A percentile compares a stretch with the other conserved stretches of the same genome.
These are phyloP conservation scores for Tuber microsphaerosporum DNA, from an alignment of 495 filamentous ascomycete species.

Conservation along the genomic window DNA sequence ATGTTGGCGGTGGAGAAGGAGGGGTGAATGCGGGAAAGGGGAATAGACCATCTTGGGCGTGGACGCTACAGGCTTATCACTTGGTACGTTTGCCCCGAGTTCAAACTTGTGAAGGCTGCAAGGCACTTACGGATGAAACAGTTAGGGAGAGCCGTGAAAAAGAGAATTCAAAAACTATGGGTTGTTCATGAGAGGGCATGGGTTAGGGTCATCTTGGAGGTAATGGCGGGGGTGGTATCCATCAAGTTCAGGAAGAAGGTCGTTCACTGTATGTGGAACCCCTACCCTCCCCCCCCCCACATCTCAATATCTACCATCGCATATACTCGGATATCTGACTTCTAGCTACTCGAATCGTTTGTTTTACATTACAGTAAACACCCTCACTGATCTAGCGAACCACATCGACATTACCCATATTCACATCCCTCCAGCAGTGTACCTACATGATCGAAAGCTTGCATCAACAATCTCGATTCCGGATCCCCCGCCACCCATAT, in stretches of 20 bases:
- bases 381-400: slow-evolving; percentile 46
- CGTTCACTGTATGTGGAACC: slow-evolving; percentile 46
- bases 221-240: slow-evolving; percentile 52
- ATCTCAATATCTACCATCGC: neutral
- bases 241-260: slow-evolving; percentile 56
- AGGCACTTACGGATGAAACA: slow-evolving; percentile 28
- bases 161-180: slow-evolving; percentile 51
- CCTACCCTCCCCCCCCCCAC: no score
- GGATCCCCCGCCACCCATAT: slow-evolving; percentile 45
- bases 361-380: slow-evolving; percentile 44
- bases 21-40: slow-evolving; percentile 43
- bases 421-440: slow-evolving; percentile 50
- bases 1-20: slow-evolving; percentile 7
- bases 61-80: slow-evolving; percentile 55
- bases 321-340: neutral
- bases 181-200: slow-evolving; percentile 55
- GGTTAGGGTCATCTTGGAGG: slow-evolving; percentile 53
- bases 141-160: slow-evolving; percentile 50
- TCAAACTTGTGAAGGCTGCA: neutral
- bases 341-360: neutral
- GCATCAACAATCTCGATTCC: slow-evolving; percentile 48
- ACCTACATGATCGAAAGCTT: slow-evolving; percentile 50
- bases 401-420: slow-evolving; percentile 50
- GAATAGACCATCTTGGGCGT: slow-evolving; percentile 51
- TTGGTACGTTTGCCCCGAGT: slow-evolving; percentile 35